Base-by-base conservation (phyloP, 2,329 filamentous ascomycete genomes). In the Seiridium unicorne region DNA sequence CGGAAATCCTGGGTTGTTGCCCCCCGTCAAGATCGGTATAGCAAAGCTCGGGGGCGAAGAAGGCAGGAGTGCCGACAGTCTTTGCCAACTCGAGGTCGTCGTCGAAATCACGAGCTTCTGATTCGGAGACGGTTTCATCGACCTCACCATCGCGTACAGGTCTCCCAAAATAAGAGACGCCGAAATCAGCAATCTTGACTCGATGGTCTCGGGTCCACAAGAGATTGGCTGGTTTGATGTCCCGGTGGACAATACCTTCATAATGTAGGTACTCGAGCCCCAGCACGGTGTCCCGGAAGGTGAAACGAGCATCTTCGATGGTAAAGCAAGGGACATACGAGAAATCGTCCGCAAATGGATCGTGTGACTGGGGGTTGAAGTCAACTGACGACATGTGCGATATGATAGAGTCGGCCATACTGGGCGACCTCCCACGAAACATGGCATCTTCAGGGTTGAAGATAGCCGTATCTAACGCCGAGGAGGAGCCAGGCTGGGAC, bases 141-240 rank as follows among this genome's bases (percentile, higher is more conserved):
- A 87, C 84, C 68, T 96, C 92, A 57, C 90, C 91, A 51, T 96
- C 92, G 44, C 91, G 85, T 60, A 93, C 90, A 1, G 92, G 92
- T 55, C 92, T 88, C 35, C 95, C 95, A 63, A 99, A 92, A 74
- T 98, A 99, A 1, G 95, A 99, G 1, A 99, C 95, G 38, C 95
- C 95, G 78, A 99, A 99, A 71, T 99, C 95, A 4, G 95, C 98
- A 62, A 99, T 99, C 80, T 99, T 99, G 70, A 97, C 92, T 11
- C 89, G 88, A 67, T 93, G 88, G 64, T 93, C 89, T 67, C 81
- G 88, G 55, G 92, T 96, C 80, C 94, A 93, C 5, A 99, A 81
- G 5, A 99, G 82, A 72, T 98, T 98, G 44, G 94, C 93, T 1
- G 91, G 91, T 71, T 93, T 94, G 74, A 94, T 93, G 69, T 94